These are phyloP conservation scores for Tetrahymena malaccensis DNA, from an alignment of 73 alveolate species.

Conservation along the genomic window DNA sequence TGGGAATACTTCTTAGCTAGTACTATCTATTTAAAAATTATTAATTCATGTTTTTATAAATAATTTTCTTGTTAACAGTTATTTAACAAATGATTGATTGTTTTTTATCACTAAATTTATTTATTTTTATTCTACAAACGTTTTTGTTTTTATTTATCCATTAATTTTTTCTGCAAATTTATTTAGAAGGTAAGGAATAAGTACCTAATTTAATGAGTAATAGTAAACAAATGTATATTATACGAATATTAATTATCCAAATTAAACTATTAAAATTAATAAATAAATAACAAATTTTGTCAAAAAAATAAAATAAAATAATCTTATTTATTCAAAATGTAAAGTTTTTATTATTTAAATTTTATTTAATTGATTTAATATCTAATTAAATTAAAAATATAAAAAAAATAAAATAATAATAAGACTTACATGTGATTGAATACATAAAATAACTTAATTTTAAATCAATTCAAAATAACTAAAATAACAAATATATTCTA, in stretches of 20 bases:
- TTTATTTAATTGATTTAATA: too few species aligned
- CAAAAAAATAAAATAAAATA: too few species aligned
- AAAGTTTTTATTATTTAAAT: too few species aligned
- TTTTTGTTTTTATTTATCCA: background rate
- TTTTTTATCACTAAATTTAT: background rate
- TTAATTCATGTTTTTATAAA: background rate
- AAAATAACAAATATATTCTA: too few species aligned
- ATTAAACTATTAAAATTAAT: too few species aligned
- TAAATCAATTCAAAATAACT: too few species aligned
- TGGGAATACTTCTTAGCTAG: background rate
- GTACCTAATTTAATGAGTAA: background rate
- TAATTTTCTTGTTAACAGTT: background rate
- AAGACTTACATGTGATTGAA: background rate
- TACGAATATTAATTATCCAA: too few species aligned
- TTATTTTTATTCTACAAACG: background rate
- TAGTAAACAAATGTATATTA: background rate
- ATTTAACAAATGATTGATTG: background rate
- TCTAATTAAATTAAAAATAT: too few species aligned
- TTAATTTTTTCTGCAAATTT: background rate
- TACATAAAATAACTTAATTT: too few species aligned
- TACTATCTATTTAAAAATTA: background rate
- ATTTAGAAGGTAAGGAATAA: background rate
- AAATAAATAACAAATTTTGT: too few species aligned
- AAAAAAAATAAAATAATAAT: too few species aligned
- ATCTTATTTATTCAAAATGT: too few species aligned